Conservation (phyloP, 805 yeast genomes). For the Starmerella vaccinii region DNA sequence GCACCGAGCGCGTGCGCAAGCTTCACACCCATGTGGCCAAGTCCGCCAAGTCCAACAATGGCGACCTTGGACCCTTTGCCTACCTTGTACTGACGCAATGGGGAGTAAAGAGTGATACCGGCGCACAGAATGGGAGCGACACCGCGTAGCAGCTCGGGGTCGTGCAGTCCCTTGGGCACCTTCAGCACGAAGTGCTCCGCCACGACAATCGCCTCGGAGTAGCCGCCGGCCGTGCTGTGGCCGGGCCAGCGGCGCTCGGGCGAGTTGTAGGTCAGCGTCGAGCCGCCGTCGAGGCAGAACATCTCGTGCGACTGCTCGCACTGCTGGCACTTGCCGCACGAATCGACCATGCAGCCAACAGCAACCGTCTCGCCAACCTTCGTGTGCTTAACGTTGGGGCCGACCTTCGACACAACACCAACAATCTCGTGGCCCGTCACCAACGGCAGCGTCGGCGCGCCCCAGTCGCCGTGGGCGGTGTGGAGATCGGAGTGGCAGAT, state of each 20-base stretch:
- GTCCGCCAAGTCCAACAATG: slow-evolving; percentile 54
- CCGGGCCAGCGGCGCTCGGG: slow-evolving; percentile 45
- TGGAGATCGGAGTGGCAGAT: slow-evolving; percentile 56
- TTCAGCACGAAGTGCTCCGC: slow-evolving; percentile 54
- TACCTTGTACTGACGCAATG: slow-evolving; percentile 41
- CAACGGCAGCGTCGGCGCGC: slow-evolving; percentile 29
- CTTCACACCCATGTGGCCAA: slow-evolving; percentile 52
- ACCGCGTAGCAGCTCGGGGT: slow-evolving; percentile 33
- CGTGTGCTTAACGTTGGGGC: slow-evolving; percentile 41
- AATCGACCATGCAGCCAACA: slow-evolving; percentile 56
- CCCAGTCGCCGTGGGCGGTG: slow-evolving; percentile 44
- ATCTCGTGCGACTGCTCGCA: slow-evolving; percentile 47
- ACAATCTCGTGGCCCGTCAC: slow-evolving; percentile 43
- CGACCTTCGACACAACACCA: slow-evolving; percentile 38
- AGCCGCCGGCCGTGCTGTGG: slow-evolving; percentile 42
- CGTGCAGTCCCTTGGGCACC: slow-evolving; percentile 46
- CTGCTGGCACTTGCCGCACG: slow-evolving; percentile 52
- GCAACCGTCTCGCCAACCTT: slow-evolving; percentile 72
- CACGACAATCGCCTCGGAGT: slow-evolving; percentile 29
- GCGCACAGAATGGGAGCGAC: slow-evolving; percentile 73
- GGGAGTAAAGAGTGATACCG: slow-evolving; percentile 65
- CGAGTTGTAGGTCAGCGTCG: slow-evolving; percentile 44
- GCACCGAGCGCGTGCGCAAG: slow-evolving; percentile 55
- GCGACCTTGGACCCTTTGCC: slow-evolving; percentile 47
- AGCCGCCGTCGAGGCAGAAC: slow-evolving; percentile 41